phyloP scores from a whole-genome alignment of 1,284 basidiomycete species.

The Tilletia walkeri region DNA sequence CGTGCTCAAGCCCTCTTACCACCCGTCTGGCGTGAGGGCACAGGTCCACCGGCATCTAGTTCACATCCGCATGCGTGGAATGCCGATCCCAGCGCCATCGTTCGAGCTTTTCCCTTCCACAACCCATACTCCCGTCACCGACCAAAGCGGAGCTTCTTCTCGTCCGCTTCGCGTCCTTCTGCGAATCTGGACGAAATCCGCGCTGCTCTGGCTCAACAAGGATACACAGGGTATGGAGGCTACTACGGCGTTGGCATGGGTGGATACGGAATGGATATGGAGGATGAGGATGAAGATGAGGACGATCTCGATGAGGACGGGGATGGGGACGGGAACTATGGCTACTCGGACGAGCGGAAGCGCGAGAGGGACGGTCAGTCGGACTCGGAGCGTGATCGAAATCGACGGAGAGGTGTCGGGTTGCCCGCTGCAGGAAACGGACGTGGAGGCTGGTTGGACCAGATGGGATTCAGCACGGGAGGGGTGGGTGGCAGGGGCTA shows the following conservation, averaged over 20 bases:
- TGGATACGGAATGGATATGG: neutral
- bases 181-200: conserved; percentile 6
- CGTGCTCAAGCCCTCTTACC: conserved; percentile 7
- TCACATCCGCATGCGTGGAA: neutral
- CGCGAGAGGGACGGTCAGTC: no score
- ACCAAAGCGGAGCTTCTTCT: conserved; percentile 14
- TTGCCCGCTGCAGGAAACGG: no score
- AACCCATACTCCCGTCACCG: conserved; percentile 16
- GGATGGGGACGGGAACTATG: neutral
- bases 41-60: neutral
- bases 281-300: neutral
- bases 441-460: no score
- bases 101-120: conserved; percentile 2
- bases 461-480: no score
- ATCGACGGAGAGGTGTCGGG: no score
- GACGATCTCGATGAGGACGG: neutral
- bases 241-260: no score
- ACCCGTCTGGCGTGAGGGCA: neutral
- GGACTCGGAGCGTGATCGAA: no score
- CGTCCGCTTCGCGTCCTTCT: neutral
- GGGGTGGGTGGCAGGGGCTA: no score
- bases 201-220: neutral
- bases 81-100: conserved; percentile 7
- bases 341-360: no score
- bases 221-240: neutral